Evolutionary conservation across 2,329 filamentous ascomycete species (phyloP).

Genomic region (Amauroascus niger): DNA sequence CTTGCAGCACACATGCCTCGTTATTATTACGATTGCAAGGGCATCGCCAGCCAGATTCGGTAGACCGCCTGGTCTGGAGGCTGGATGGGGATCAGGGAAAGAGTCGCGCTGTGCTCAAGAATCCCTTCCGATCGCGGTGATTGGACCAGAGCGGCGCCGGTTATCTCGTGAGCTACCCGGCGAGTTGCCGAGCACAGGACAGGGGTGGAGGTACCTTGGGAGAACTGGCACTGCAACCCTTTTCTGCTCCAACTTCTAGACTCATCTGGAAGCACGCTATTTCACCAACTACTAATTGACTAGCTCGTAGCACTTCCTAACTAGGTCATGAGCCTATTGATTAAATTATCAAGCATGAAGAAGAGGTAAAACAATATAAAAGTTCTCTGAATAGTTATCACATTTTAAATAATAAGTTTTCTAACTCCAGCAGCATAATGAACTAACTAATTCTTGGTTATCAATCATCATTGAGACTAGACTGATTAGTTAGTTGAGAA

Average conservation of each 20-base stretch:
- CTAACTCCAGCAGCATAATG: no score
- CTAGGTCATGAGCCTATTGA: no score
- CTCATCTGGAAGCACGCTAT: not conserved
- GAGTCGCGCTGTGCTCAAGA: not conserved
- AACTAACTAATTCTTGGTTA: no score
- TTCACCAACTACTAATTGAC: no score
- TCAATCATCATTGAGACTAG: no score
- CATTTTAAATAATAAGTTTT: no score
- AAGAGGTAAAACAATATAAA: no score
- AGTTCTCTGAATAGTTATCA: no score
- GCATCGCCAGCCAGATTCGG: not conserved
- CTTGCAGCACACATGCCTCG: not conserved
- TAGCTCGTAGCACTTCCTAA: no score
- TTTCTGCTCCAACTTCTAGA: not conserved
- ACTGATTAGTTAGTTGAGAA: no score
- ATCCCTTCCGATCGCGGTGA: not conserved
- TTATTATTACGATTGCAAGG: not conserved
- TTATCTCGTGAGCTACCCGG: not conserved
- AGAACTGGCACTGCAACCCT: slow-evolving; percentile 1
- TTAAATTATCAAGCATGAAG: no score
- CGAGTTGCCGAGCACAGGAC: not conserved
- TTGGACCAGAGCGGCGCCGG: not conserved
- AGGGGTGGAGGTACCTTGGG: slow-evolving; percentile 7
- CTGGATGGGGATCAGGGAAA: not conserved
- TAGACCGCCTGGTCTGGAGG: not conserved